A percentile compares a stretch with the other conserved stretches of the same genome.
These are phyloP conservation scores for Sideroxylon spinosum DNA, from an alignment of 179 eudicot genomes.

Conservation along the genomic window DNA sequence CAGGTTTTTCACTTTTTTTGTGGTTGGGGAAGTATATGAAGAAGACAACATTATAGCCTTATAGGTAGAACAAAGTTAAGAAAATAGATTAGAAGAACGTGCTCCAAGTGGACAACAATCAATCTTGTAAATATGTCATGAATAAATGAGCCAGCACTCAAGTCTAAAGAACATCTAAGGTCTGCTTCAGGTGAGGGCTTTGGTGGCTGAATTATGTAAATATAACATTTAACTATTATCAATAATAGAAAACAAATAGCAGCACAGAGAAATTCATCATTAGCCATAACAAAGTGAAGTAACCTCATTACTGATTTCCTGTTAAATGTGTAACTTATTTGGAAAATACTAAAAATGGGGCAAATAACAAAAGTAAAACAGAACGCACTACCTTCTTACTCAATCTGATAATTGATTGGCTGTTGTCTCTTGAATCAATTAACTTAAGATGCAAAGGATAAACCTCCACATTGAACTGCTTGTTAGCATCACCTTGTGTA, in stretches of 20 bases:
- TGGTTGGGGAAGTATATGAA: too few species aligned
- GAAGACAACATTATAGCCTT: too few species aligned
- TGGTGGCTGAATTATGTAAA: background rate
- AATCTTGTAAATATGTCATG: too few species aligned
- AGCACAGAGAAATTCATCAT: background rate
- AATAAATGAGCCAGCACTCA: too few species aligned
- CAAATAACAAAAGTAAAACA: background rate
- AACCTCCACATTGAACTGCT: constrained; percentile 67
- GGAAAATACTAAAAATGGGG: background rate
- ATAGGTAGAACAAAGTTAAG: too few species aligned
- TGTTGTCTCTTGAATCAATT: constrained; percentile 68
- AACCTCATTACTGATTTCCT: background rate
- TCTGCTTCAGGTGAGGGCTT: background rate
- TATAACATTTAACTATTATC: background rate
- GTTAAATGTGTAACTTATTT: background rate
- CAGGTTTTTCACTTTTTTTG: too few species aligned
- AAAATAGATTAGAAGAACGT: too few species aligned
- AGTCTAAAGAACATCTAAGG: background rate
- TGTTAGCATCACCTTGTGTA: constrained; percentile 61
- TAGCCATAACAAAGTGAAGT: constrained; percentile 1
- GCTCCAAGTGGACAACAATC: too few species aligned
- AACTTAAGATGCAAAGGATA: constrained; percentile 68
- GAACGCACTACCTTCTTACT: constrained; percentile 70
- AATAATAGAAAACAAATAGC: background rate
- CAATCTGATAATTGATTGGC: constrained; percentile 49